Evolutionary conservation across 768 basidiomycete species (phyloP), one percentile per base, ranked within the genome.

Genomic region (Pleurotus giganteus): DNA sequence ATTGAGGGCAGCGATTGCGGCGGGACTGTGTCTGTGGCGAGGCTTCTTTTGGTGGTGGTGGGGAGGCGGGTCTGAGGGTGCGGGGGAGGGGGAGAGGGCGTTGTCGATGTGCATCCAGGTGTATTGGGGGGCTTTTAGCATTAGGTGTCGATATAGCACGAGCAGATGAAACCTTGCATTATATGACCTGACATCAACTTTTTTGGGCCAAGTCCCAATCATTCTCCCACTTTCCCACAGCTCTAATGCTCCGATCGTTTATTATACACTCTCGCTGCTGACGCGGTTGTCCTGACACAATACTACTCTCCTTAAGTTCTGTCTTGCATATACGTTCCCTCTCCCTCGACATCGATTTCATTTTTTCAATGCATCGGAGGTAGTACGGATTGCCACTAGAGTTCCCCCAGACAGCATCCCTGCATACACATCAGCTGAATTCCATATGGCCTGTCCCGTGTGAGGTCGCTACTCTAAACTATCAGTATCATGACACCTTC

Each of bases 1-100:
- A 67, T 91, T 91, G 65, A 92, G 76, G 26, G 86, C 87, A 19
- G 82, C 81, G 27, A 91, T 79, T 69, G 91, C 90, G 27, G 73
- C 72, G 15, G 85, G 82, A 32, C 82, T 81, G 63, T 91, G 89
- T 45, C 89, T 82, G 70, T 90, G 87, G 59, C 89, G 80, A 44
- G 89, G 86, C 66, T 91, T 90, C 81, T 90, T 90, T 51, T 74
- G 74, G 61, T 75, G 78, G 60, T 80, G 39, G 73, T 62, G 69
- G 65, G 57, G 68, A 62, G 54, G 59, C 49, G 46, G 65, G 57
- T 65, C 65, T 56, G n/a, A n/a, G n/a, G n/a, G n/a, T n/a, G n/a
- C n/a, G n/a, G n/a, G n/a, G n/a, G n/a, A n/a, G n/a, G n/a, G n/a
- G n/a, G n/a, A n/a, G n/a, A n/a, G n/a, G n/a, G n/a, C 32, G 31